phyloP scores from a whole-genome alignment of 495 filamentous ascomycete species.

The Xylaria longipes region DNA sequence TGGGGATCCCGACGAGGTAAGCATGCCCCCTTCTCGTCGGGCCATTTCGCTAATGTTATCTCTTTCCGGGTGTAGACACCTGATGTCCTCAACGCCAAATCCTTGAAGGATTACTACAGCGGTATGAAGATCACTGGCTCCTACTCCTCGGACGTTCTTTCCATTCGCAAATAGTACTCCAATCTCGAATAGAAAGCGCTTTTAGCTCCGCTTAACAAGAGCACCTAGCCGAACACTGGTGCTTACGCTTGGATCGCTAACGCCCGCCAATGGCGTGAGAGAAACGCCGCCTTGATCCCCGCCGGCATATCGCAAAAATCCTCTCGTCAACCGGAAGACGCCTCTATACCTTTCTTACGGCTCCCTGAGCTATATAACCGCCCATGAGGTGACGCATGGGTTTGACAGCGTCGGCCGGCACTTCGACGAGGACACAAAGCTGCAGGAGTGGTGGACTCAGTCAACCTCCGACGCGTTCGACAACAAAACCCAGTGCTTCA shows the following conservation, averaged over 20 bases:
- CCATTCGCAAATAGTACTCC: conserved; percentile 23
- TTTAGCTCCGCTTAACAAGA: conserved; percentile 39
- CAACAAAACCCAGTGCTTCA: conserved; percentile 66
- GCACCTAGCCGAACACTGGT: conserved; percentile 48
- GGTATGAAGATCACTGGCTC: conserved; percentile 55
- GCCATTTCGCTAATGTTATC: background rate
- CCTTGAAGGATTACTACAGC: conserved; percentile 62
- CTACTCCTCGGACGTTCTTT: conserved; percentile 62
- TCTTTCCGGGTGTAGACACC: conserved; percentile 42
- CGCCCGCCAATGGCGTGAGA: conserved; percentile 26
- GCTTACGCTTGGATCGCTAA: conserved; percentile 27
- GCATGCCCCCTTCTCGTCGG: background rate
- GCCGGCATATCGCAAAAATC: conserved; percentile 71
- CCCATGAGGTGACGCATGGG: conserved; percentile 72
- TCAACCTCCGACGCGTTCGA: conserved; percentile 61
- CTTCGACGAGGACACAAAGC: conserved; percentile 66
- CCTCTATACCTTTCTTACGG: conserved; percentile 70
- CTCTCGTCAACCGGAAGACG: conserved; percentile 62
- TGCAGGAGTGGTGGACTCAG: conserved; percentile 69
- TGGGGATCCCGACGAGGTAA: conserved; percentile 27
- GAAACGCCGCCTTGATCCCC: conserved; percentile 66
- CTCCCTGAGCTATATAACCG: conserved; percentile 66
- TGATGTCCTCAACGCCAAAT: conserved; percentile 61
- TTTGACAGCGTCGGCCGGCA: conserved; percentile 70
- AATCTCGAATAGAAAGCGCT: background rate